phyloP scores from a whole-genome alignment of 331 rosid genomes.

The Cydonia oblonga region DNA sequence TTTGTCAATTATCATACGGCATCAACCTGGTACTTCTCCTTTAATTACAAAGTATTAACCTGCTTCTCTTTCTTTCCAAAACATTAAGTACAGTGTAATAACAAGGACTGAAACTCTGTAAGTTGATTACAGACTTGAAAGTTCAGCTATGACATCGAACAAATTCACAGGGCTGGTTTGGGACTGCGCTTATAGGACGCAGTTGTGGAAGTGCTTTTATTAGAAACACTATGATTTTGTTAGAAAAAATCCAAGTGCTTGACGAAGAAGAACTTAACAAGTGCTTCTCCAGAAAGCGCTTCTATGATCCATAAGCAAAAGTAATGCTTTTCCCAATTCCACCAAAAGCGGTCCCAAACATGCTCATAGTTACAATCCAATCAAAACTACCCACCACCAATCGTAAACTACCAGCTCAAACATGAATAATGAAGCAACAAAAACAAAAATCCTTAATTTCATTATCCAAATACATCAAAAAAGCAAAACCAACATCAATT shows the following conservation, averaged over 20 bases:
- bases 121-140: background rate
- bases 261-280: too few relatives aligned
- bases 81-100: background rate
- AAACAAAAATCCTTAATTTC: background rate
- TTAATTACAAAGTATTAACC: background rate
- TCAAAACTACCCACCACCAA: background rate
- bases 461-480: background rate
- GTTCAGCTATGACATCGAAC: background rate
- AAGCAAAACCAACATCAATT: background rate
- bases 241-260: too few relatives aligned
- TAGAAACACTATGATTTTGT: too few relatives aligned
- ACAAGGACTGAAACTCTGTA: background rate
- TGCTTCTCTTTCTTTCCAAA: background rate
- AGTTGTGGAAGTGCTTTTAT: background rate
- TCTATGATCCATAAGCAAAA: background rate
- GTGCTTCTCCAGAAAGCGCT: background rate
- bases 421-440: constrained; percentile 2
- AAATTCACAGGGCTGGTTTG: background rate
- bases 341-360: background rate
- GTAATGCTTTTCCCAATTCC: background rate
- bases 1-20: background rate
- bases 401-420: background rate
- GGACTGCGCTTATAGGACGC: background rate
- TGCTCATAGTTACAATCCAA: background rate
- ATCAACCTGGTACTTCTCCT: background rate